Base-by-base conservation (phyloP, 2,329 filamentous ascomycete species). In the Exophiala sp. region DNA sequence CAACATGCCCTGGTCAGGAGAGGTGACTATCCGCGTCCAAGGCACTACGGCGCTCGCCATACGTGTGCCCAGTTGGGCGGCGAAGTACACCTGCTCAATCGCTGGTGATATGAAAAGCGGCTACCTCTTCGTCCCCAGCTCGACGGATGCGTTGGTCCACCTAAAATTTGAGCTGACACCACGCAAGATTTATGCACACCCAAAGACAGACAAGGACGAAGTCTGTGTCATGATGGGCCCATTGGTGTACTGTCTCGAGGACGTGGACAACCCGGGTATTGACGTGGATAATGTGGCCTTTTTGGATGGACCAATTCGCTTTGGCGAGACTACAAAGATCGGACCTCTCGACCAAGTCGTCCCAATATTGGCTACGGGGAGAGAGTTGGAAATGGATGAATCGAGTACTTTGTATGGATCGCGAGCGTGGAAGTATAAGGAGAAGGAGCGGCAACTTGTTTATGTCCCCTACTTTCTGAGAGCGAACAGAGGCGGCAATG, bases 381-480 rank as follows among this genome's bases (percentile, higher is more conserved):
- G n/a, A 35, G 33, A 35, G 33, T n/a, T 35, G 33, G 33, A 35
- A 9, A 35, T n/a, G 33, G 33, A n/a, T 35, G 33, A n/a, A n/a
- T 35, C 9, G 33, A n/a, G n/a, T 35, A 9, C 33, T 9, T 35
- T 35, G 33, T 35, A 35, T 35, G 33, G 33, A 2, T 35, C 33
- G 33, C 8, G n/a, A n/a, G 9, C 33, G 2, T 35, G 33, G 33
- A 35, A 35, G 33, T 35, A 35, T n/a, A 35, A 35, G 33, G 44
- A 35, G 4, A 24, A 47, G 11, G 11, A 14, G 8, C 11, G 11
- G 9, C 21, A 47, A 14, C 8, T 47, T 14, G 32, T 47, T 9
- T 80, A 80, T 63, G 67, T 82, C 39, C 79, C 79, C 14, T 83
- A 81, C 58, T 79, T 78, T 62, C 71, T 80, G 50, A 68, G 79